Evolutionary conservation across 352 stramenopile species (phyloP).

Genomic region (Nothophytophthora sp.): DNA sequence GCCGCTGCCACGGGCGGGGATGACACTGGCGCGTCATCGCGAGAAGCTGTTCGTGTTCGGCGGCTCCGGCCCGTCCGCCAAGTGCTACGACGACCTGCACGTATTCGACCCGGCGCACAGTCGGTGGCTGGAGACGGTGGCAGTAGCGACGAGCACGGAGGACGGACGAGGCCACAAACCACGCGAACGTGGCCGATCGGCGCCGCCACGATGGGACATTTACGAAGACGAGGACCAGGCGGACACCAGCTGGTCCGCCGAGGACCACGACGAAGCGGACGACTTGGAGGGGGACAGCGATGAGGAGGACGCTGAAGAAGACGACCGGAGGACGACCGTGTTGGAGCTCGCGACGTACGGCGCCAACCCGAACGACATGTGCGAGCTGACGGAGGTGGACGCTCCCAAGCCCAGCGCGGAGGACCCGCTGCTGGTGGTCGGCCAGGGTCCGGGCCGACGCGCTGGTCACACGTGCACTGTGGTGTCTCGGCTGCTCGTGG

Average conservation of each 20-base stretch:
- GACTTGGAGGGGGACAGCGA: conserved; percentile 28
- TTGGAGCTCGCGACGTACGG: too few species aligned
- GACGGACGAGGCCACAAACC: conserved; percentile 21
- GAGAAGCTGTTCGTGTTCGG: conserved; percentile 95
- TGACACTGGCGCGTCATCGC: conserved; percentile 94
- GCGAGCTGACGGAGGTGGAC: conserved; percentile 30
- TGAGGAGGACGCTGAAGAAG: conserved; percentile 30
- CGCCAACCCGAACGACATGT: conserved; percentile 76
- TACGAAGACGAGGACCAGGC: conserved; percentile 53
- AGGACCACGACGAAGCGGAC: conserved; percentile 18
- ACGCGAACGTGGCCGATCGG: conserved; percentile 12
- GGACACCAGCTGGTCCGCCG: conserved; percentile 21
- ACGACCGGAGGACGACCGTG: too few species aligned
- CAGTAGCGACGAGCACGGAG: conserved; percentile 9
- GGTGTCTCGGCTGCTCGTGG: conserved; percentile 91
- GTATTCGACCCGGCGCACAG: conserved; percentile 83
- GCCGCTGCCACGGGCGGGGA: conserved; percentile 91
- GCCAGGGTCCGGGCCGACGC: conserved; percentile 83
- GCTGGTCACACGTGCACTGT: conserved; percentile 95
- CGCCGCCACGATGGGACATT: conserved; percentile 30
- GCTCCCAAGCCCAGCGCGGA: conserved; percentile 21
- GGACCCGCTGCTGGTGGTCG: conserved; percentile 85
- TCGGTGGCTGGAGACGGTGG: conserved; percentile 64
- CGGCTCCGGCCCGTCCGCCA: conserved; percentile 90
- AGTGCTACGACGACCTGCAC: conserved; percentile 97